These are phyloP conservation scores for Phytophthora meadii DNA, from an alignment of 352 stramenopile species.

Conservation along the genomic window DNA sequence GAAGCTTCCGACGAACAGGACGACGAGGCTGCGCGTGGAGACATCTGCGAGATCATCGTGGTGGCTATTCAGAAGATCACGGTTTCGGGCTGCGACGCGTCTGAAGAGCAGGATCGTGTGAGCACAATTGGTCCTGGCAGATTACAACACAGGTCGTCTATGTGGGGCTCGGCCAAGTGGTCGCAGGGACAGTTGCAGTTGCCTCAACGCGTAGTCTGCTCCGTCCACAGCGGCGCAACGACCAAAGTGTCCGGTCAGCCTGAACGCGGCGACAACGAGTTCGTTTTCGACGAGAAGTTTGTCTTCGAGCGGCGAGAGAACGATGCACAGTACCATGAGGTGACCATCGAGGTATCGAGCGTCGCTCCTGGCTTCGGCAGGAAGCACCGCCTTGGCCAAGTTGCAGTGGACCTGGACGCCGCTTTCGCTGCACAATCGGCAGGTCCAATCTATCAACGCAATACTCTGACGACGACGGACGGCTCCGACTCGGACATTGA, in stretches of 20 bases:
- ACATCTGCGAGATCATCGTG: slow-evolving; percentile 50
- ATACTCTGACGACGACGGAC: slow-evolving; percentile 17
- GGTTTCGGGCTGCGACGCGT: slow-evolving; percentile 1
- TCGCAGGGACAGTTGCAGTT: slow-evolving; percentile 22
- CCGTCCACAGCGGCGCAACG: slow-evolving; percentile 33
- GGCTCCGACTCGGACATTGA: slow-evolving; percentile 27
- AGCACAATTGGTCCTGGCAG: slow-evolving; percentile 12
- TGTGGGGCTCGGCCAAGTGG: slow-evolving; percentile 35
- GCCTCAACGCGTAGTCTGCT: slow-evolving; percentile 34
- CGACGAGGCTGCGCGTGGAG: slow-evolving; percentile 25
- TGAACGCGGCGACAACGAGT: slow-evolving; percentile 28
- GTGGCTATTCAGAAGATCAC: slow-evolving; percentile 46
- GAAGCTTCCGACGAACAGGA: slow-evolving; percentile 13
- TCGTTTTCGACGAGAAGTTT: slow-evolving; percentile 56
- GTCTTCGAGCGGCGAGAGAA: slow-evolving; percentile 44
- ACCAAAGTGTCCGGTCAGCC: slow-evolving; percentile 37
- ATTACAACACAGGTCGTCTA: slow-evolving; percentile 17
- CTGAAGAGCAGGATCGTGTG: slow-evolving; percentile 7
- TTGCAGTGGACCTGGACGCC: slow-evolving; percentile 45
- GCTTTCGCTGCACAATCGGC: slow-evolving; percentile 29
- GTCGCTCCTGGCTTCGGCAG: slow-evolving; percentile 26
- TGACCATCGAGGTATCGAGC: slow-evolving; percentile 43
- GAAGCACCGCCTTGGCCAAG: slow-evolving; percentile 37
- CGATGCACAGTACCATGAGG: slow-evolving; percentile 38
- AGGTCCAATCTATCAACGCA: slow-evolving; percentile 36